Base-by-base conservation (phyloP, 306 rosid species). In the Quercus mongolica region DNA sequence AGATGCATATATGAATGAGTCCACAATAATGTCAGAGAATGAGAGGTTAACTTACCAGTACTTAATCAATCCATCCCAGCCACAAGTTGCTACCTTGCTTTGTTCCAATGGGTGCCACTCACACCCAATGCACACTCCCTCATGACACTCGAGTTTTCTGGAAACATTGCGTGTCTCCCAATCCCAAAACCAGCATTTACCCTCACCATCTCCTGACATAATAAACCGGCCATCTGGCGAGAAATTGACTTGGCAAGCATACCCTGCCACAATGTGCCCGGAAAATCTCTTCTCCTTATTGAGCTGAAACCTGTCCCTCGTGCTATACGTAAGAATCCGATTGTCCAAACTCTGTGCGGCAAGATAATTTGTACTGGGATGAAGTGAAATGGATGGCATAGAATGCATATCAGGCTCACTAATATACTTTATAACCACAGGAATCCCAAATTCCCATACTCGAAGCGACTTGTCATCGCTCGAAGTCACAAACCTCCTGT, bases 341-440 rank as follows among this genome's bases (percentile, higher is more conserved):
- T 96, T 96, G 86, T 96, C 98, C 91, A 93, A 91, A 84, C 99
- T 96, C 87, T 96, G 99, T 0, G 98, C 96, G 0, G 98, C 99
- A 12, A 96, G 96, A 94, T 98, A 96, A 85, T 96, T 96, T 0
- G 93, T 77, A 23, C 89, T 96, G 58, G 99, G 99, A 74, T 96
- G 98, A 69, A 91, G 92, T 0, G 99, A 83, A 78, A 96, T 96
- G 33, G 99, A 89, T 13, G 98, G 98, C 99, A 96, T 96, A 4
- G 98, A 96, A 71, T 96, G 99, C 99, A 96, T 96, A 71, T 96
- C 97, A 14, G 99, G 99, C 86, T 93, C 98, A 15, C 99, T 93
- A 56, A 96, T 96, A 85, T 96, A 96, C 89, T 96, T 93, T 26
- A 93, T 93, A 69, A 93, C 98, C 59, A 96, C 98, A 55, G 99